A percentile compares a stretch with the other conserved stretches of the same genome.
phyloP scores from a whole-genome alignment of 805 yeast species.

The Wickerhamomyces rabaulensis region DNA sequence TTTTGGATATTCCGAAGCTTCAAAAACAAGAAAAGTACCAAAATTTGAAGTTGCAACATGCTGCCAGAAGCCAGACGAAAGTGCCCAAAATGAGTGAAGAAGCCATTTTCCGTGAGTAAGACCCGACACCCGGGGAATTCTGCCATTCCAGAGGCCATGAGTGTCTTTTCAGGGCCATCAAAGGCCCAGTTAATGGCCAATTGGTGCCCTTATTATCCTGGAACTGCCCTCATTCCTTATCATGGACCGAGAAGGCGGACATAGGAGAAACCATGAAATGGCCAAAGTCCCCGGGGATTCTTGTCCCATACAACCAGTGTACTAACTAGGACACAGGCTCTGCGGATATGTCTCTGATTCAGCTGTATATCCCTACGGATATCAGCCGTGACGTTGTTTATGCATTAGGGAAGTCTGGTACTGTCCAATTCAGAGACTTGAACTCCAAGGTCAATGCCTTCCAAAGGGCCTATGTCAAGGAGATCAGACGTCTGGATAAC shows the following conservation, averaged over 20 bases:
- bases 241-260: not conserved
- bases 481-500: constrained; percentile 78
- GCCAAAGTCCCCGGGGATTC: not conserved
- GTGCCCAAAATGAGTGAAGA: constrained; percentile 22
- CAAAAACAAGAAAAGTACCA: not conserved
- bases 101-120: constrained; percentile 35
- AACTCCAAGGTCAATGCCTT: constrained; percentile 77
- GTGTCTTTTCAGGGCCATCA: not conserved
- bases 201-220: not conserved
- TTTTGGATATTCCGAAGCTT: not conserved
- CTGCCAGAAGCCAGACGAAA: not conserved
- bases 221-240: not conserved
- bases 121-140: too few species aligned
- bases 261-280: not conserved
- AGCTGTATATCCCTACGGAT: constrained; percentile 89
- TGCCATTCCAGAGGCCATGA: not conserved
- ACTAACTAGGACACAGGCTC: constrained; percentile 43
- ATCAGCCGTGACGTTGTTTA: constrained; percentile 81
- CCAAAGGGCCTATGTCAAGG: constrained; percentile 88
- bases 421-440: constrained; percentile 86
- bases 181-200: not conserved
- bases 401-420: constrained; percentile 80
- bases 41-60: not conserved
- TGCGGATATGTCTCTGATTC: constrained; percentile 96
- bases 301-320: not conserved